phyloP scores from a whole-genome alignment of 2,329 filamentous ascomycete genomes.

The Ploettnerulaceae sp. region DNA sequence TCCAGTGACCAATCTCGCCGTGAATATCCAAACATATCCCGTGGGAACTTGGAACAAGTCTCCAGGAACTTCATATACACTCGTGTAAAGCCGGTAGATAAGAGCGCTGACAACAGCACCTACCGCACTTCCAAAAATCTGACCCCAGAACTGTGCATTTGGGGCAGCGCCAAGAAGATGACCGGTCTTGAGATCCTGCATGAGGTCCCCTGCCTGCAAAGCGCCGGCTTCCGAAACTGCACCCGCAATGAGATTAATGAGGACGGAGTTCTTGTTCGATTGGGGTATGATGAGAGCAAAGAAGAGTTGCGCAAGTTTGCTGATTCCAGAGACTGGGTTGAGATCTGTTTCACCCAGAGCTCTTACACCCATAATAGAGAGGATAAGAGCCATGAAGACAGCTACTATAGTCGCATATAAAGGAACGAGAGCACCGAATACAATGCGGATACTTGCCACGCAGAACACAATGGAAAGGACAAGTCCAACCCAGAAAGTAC shows the following conservation, averaged over 20 bases:
- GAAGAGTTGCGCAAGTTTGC: constrained; percentile 91
- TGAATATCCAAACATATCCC: constrained; percentile 96
- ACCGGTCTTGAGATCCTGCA: constrained; percentile 96
- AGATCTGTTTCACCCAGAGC: constrained; percentile 80
- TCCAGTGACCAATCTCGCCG: constrained; percentile 85
- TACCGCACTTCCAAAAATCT: constrained; percentile 82
- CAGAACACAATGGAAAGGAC: constrained; percentile 74
- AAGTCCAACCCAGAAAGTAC: constrained; percentile 69
- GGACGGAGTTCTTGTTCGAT: constrained; percentile 75
- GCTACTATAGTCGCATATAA: constrained; percentile 70
- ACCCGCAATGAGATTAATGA: constrained; percentile 92
- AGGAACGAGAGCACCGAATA: constrained; percentile 80
- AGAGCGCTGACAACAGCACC: constrained; percentile 82
- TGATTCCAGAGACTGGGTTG: constrained; percentile 94
- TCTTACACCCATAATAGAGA: constrained; percentile 71
- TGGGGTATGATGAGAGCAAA: constrained; percentile 87
- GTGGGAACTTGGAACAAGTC: constrained; percentile 91
- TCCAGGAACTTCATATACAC: constrained; percentile 83
- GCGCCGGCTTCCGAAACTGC: constrained; percentile 83
- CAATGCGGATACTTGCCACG: constrained; percentile 71
- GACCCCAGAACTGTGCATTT: constrained; percentile 93
- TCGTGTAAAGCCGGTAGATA: constrained; percentile 86
- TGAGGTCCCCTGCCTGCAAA: constrained; percentile 88
- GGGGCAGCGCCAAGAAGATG: constrained; percentile 89
- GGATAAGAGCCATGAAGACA: constrained; percentile 75